phyloP scores from a whole-genome alignment of 441 rosid genomes.

The Rhodomyrtus psidioides region DNA sequence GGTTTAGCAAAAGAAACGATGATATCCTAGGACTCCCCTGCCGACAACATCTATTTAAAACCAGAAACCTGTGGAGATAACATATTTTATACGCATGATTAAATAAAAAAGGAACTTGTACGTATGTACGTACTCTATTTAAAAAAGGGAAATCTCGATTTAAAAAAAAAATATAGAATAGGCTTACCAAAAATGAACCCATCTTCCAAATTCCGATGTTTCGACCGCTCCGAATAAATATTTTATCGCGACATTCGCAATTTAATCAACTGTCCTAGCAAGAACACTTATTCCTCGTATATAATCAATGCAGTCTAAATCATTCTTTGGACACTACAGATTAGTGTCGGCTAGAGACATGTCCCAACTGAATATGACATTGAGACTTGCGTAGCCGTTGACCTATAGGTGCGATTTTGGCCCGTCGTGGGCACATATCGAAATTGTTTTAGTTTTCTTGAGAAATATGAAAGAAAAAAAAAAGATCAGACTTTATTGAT shows the following conservation, averaged over 20 bases:
- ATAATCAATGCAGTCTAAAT: neutral
- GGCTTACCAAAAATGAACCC: neutral
- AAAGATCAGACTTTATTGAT: no score
- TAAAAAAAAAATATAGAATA: neutral
- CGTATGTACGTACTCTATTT: neutral
- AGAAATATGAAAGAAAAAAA: neutral
- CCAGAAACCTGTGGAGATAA: neutral
- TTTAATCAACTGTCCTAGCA: neutral
- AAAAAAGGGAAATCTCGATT: neutral
- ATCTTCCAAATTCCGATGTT: neutral
- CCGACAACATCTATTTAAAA: neutral
- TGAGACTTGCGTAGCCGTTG: neutral
- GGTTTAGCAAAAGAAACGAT: neutral
- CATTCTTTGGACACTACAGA: neutral
- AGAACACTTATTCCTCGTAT: neutral
- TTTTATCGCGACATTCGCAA: neutral
- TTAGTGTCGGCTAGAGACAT: neutral
- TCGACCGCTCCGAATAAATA: neutral
- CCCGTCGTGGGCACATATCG: neutral
- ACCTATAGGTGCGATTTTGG: neutral
- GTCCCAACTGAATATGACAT: neutral
- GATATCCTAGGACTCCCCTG: neutral
- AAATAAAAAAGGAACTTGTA: neutral
- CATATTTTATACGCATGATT: neutral
- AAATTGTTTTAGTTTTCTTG: neutral